These are phyloP conservation scores for Phytophthora nicotianae DNA, from an alignment of 352 stramenopile species.

Conservation along the genomic window DNA sequence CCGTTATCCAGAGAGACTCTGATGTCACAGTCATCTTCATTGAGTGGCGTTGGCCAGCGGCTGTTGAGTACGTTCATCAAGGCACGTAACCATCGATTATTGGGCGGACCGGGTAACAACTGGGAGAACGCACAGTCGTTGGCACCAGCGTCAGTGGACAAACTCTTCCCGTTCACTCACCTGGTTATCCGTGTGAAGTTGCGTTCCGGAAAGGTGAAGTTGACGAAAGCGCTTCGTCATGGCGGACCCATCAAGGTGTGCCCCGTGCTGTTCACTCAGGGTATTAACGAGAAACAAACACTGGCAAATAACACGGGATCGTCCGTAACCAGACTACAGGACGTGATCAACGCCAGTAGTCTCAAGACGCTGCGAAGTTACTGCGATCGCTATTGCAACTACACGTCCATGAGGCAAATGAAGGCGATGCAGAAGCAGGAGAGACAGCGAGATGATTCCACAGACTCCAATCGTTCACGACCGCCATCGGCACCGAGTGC, in stretches of 20 bases:
- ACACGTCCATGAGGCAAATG: constrained; percentile 49
- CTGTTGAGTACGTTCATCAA: constrained; percentile 77
- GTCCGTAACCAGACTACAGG: constrained; percentile 76
- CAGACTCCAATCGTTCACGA: constrained; percentile 9
- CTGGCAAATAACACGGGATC: constrained; percentile 90
- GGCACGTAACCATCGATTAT: constrained; percentile 62
- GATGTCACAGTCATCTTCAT: constrained; percentile 58
- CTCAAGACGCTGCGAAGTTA: constrained; percentile 72
- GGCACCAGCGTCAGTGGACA: constrained; percentile 47
- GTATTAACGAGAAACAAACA: constrained; percentile 94
- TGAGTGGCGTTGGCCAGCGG: constrained; percentile 68
- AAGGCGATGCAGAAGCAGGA: constrained; percentile 35
- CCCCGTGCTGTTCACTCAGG: constrained; percentile 85
- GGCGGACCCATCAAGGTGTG: constrained; percentile 67
- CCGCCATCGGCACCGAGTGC: constrained; percentile 2
- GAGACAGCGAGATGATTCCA: constrained; percentile 19
- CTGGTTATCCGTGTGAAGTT: constrained; percentile 87
- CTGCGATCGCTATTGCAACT: constrained; percentile 82
- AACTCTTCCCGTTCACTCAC: constrained; percentile 70
- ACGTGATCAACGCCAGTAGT: constrained; percentile 83
- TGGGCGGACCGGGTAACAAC: constrained; percentile 42
- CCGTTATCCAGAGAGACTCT: constrained; percentile 33
- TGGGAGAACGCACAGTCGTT: constrained; percentile 43
- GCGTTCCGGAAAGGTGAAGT: constrained; percentile 75
- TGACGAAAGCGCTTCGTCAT: constrained; percentile 60